Evolutionary conservation across 805 yeast species (phyloP), one percentile per base, ranked within the genome.

Genomic region (Starmerella riodocensis): DNA sequence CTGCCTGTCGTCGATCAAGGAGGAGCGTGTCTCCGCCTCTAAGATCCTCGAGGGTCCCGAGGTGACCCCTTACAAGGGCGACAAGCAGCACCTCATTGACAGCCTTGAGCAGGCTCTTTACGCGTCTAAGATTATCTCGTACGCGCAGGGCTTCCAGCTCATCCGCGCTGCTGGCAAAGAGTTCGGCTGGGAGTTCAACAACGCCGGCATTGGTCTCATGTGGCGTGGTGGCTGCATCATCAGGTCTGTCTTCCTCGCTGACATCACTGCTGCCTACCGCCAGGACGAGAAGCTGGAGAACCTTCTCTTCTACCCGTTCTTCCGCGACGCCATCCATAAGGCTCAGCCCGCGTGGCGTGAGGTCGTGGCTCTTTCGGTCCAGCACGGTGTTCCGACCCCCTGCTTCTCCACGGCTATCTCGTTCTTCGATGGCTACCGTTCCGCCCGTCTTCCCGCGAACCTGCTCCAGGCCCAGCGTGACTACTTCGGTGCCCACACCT

Each of bases 171-270:
- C 97, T 55, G 97, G 94, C 53, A 78, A 74, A 67, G 94, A 84
- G 65, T 88, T 84, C 74, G 78, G 78, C 60, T 88, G 98, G 98
- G 77, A 82, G 66, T 74, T 88, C 63, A 91, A 88, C 79, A 81
- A 83, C 77, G 94, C 97, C 56, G 91, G 94, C 45, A 91, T 91
- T 57, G 97, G 97, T 55, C 75, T 91, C 59, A 88, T 88, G 97
- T 88, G 98, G 98, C 79, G 98, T 76, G 98, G 98, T 71, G 98
- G 98, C 57, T 88, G 98, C 75, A 88, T 88, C 66, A 88, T 88
- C 69, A 83, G 97, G 75, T 88, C 98, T 43, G 96, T 88, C 51
- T 88, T 88, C 81, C 73, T 88, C 61, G 96, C 78, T 60, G 96
- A 88, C 67, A 88, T 88, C 69, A 88, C 98, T 53, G 65, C 83